Percentiles rank a stretch among this genome's conserved stretches.
Evolutionary conservation across 139 green algal genomes (phyloP).

Genomic region (Chlamydomonas sphaeroides): DNA sequence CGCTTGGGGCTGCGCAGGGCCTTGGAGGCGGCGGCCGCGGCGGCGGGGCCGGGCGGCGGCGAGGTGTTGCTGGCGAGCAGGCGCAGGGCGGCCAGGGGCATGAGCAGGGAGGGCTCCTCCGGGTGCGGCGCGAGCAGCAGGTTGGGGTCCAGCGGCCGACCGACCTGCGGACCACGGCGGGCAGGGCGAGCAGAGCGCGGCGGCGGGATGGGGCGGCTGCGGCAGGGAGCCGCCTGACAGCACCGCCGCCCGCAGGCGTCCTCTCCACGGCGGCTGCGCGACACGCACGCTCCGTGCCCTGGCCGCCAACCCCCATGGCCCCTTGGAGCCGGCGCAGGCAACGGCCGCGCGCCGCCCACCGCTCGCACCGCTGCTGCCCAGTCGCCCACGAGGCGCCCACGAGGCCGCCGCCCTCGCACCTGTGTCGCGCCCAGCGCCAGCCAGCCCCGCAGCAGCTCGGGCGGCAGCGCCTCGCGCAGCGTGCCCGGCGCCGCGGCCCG

Average conservation of each 20-base stretch:
- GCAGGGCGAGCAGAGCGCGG: too few species aligned
- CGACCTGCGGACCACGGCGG: too few species aligned
- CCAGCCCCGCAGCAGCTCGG: slow-evolving; percentile 10
- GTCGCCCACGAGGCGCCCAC: too few species aligned
- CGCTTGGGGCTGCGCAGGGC: slow-evolving; percentile 15
- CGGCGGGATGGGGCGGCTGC: too few species aligned
- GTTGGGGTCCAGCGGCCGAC: slow-evolving; percentile 46
- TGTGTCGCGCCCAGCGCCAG: neutral
- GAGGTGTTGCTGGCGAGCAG: neutral
- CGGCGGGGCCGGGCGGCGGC: neutral
- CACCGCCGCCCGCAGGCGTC: too few species aligned
- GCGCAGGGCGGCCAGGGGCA: slow-evolving; percentile 15
- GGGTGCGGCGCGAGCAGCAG: slow-evolving; percentile 32
- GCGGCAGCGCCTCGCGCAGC: neutral
- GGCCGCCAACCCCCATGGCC: too few species aligned
- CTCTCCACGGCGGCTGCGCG: too few species aligned
- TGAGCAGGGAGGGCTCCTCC: neutral
- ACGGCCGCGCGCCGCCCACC: too few species aligned
- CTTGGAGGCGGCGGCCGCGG: neutral
- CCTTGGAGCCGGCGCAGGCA: too few species aligned
- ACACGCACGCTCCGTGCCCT: too few species aligned
- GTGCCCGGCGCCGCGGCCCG: neutral
- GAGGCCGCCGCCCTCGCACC: neutral
- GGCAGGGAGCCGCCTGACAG: too few species aligned
- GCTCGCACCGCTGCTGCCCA: too few species aligned